Evolutionary conservation across 768 basidiomycete species (phyloP).

Genomic region (Lentinula edodes): DNA sequence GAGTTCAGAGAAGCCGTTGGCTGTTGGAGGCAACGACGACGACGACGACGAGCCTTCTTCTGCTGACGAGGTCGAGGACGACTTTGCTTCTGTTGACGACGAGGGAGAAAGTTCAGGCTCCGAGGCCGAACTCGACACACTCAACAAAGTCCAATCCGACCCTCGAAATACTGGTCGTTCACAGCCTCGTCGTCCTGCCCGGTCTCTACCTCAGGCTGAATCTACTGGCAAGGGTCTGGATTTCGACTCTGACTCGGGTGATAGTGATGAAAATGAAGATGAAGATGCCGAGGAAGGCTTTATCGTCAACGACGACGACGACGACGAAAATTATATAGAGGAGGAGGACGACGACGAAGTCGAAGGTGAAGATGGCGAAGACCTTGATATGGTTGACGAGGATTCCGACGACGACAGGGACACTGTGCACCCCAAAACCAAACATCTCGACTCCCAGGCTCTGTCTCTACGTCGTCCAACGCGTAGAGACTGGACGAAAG

Average conservation of each 20-base stretch:
- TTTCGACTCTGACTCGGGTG: constrained; percentile 71
- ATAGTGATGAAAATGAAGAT: constrained; percentile 46
- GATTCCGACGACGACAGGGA: neutral
- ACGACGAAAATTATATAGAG: constrained; percentile 28
- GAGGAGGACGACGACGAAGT: constrained; percentile 70
- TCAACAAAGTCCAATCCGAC: constrained; percentile 13
- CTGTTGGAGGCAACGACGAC: constrained; percentile 19
- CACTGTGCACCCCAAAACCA: neutral
- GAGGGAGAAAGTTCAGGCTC: constrained; percentile 23
- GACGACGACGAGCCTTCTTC: constrained; percentile 26
- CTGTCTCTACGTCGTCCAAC: constrained; percentile 17
- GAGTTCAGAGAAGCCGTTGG: constrained; percentile 69
- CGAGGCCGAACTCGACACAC: constrained; percentile 27
- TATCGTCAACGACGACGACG: constrained; percentile 36
- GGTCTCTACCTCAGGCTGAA: constrained; percentile 28
- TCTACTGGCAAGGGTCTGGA: constrained; percentile 14
- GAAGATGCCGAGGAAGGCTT: constrained; percentile 48
- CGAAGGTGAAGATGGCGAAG: constrained; percentile 33
- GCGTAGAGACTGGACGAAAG: constrained; percentile 73
- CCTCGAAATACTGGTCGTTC: constrained; percentile 47
- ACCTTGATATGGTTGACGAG: constrained; percentile 7
- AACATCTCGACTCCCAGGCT: neutral
- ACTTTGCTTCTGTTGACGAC: constrained; percentile 23
- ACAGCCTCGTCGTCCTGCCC: constrained; percentile 37
- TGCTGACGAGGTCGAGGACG: constrained; percentile 17